These are phyloP conservation scores for Penicillium silybi DNA, from an alignment of 495 filamentous ascomycete species.

Conservation along the genomic window DNA sequence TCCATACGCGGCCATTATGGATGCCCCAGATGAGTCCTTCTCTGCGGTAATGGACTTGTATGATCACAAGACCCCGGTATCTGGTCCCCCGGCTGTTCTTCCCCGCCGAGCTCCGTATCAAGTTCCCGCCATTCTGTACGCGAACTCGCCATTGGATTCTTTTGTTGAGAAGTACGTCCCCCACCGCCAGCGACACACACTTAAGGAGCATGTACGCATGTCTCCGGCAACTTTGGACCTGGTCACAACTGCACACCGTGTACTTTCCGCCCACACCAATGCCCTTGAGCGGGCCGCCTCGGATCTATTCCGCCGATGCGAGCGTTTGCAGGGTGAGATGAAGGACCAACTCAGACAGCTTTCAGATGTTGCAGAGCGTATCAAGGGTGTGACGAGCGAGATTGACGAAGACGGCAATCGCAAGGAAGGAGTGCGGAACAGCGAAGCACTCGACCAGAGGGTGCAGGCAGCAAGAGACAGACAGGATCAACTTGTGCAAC, in stretches of 20 bases:
- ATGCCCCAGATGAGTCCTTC: slow-evolving; percentile 51
- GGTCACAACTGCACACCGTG: slow-evolving; percentile 71
- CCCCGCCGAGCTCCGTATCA: slow-evolving; percentile 65
- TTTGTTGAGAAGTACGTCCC: slow-evolving; percentile 60
- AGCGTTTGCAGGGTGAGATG: slow-evolving; percentile 68
- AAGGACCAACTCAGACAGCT: slow-evolving; percentile 64
- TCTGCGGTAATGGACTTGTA: slow-evolving; percentile 27
- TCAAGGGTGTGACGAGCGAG: slow-evolving; percentile 63
- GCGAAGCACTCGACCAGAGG: slow-evolving; percentile 55
- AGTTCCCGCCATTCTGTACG: slow-evolving; percentile 61
- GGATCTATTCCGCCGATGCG: slow-evolving; percentile 76
- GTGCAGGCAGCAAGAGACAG: slow-evolving; percentile 54
- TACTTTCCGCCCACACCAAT: slow-evolving; percentile 70
- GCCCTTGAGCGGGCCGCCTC: slow-evolving; percentile 68
- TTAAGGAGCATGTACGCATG: slow-evolving; percentile 70
- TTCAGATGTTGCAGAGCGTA: slow-evolving; percentile 60
- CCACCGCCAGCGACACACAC: slow-evolving; percentile 54
- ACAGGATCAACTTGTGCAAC: slow-evolving; percentile 54
- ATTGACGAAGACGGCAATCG: slow-evolving; percentile 46
- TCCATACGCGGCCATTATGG: slow-evolving; percentile 64
- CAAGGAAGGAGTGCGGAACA: slow-evolving; percentile 39
- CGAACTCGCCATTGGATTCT: slow-evolving; percentile 51
- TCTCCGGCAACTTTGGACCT: slow-evolving; percentile 71
- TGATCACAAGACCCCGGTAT: slow-evolving; percentile 20
- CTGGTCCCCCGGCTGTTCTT: slow-evolving; percentile 22